Base-by-base conservation (phyloP, 352 stramenopile species). In the Phytophthora melonis region DNA sequence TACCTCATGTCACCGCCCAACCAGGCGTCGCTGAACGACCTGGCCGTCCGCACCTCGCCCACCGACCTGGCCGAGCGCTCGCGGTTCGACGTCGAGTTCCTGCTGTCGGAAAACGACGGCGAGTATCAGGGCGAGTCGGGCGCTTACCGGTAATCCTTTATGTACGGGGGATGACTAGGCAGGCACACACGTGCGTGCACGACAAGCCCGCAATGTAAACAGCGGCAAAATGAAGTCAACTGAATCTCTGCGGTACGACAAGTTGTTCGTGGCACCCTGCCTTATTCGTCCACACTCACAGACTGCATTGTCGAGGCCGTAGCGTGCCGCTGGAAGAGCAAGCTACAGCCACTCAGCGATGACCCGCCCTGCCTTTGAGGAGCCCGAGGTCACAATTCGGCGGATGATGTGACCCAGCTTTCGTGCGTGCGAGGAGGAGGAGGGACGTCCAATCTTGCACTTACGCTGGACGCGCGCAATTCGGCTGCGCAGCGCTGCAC, bases 81-180 rank as follows among this genome's bases (percentile, higher is more conserved):
- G 10, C 74, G 73, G 14, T 64, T 84, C 27, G 77, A 81, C 39
- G 78, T 87, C 19, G 62, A 79, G 36, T 87, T 82, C 43, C 49
- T 87, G 34, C 62, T 87, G 25, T 79, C 78, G n/a, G 58, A 77
- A 11, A 63, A 74, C 9, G 63, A 68, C 53, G 55, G 32, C 32
- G 41, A 49, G 16, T 18, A 45, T 34, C 47, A 27, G 6, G n/a
- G n/a, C 19, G n/a, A 30, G 14, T 8, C 41, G 10, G 41, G 41
- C 16, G 41, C 41, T 11, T 47, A 47, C 23, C 23, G 23, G 23
- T 34, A 34, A 34, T 34, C 30, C 30, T 34, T 8, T 34, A 9
- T 9, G 30, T 8, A 34, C 23, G 27, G 27, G 6, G 1, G 27
- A 32, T 6, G 6, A 32, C 27, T 32, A 32, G 27, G 3, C 5